These are phyloP conservation scores for Podospora tetraspora DNA, from an alignment of 495 filamentous ascomycete species.

Conservation along the genomic window DNA sequence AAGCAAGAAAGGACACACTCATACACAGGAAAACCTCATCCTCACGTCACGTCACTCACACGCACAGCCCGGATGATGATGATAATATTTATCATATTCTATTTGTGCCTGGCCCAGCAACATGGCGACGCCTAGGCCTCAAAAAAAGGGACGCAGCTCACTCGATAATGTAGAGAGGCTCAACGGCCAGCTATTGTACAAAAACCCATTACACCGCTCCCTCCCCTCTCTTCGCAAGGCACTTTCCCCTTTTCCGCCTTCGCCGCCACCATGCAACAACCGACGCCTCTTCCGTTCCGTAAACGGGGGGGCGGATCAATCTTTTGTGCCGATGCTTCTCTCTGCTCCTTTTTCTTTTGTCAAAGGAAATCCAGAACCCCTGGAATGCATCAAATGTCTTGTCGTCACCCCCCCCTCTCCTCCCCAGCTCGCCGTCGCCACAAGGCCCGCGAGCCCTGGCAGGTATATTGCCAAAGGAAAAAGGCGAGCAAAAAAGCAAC, in stretches of 20 bases:
- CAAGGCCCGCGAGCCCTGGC: not conserved
- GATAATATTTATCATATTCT: not conserved
- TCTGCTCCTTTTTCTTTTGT: not conserved
- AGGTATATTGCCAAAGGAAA: not conserved
- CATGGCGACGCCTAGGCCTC: not conserved
- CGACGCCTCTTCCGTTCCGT: not conserved
- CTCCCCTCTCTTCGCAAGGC: not conserved
- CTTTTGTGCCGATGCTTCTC: not conserved
- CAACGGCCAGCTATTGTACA: not conserved
- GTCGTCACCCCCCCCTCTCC: not conserved
- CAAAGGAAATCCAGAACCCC: not conserved
- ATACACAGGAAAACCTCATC: not conserved
- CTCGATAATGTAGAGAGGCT: not conserved
- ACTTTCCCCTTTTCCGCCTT: not conserved
- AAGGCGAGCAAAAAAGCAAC: slow-evolving; percentile 3
- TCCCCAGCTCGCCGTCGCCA: not conserved
- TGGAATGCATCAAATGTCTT: not conserved
- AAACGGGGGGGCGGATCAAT: not conserved
- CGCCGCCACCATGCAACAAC: not conserved
- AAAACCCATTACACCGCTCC: not conserved
- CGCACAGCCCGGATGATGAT: not conserved
- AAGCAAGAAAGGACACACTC: too few species aligned
- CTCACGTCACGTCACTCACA: not conserved
- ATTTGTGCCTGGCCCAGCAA: not conserved
- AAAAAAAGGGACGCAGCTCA: not conserved